A percentile compares a stretch with the other conserved stretches of the same genome.
Evolutionary conservation across 2,329 filamentous ascomycete genomes (phyloP).

Genomic region (Scedosporium dehoogii): DNA sequence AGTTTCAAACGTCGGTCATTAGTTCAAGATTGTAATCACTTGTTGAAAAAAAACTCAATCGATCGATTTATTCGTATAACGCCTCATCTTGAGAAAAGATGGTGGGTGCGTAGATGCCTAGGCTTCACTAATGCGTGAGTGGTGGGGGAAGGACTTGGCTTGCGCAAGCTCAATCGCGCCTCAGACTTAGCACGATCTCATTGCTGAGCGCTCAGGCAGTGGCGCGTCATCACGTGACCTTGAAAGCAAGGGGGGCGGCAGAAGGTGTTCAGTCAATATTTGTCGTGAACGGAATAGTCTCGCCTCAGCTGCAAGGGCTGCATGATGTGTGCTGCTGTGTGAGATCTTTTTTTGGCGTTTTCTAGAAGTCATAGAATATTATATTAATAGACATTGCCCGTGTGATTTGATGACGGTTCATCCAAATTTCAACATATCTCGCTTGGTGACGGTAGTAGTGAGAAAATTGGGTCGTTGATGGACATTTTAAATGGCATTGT

Average conservation of each 20-base stretch:
- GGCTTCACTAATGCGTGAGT: neutral
- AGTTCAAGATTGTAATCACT: neutral
- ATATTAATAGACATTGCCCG: neutral
- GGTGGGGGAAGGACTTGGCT: neutral
- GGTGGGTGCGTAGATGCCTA: neutral
- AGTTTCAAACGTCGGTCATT: neutral
- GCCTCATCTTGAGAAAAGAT: neutral
- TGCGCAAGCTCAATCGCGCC: neutral
- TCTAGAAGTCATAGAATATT: neutral
- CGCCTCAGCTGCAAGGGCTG: slow-evolving; percentile 1
- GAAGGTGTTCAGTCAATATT: neutral
- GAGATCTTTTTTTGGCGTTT: neutral
- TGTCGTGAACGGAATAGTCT: neutral
- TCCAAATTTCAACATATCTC: neutral
- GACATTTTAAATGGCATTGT: too few relatives aligned
- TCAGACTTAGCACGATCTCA: neutral
- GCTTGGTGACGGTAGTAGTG: neutral
- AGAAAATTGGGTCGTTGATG: neutral
- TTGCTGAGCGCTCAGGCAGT: neutral
- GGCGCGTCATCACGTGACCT: neutral
- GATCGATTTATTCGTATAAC: neutral
- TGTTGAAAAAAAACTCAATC: neutral
- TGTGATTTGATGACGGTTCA: neutral
- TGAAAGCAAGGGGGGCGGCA: neutral
- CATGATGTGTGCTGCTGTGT: neutral